phyloP scores from a whole-genome alignment of 257 asterid genomes.

The Fraxinus anomala region DNA sequence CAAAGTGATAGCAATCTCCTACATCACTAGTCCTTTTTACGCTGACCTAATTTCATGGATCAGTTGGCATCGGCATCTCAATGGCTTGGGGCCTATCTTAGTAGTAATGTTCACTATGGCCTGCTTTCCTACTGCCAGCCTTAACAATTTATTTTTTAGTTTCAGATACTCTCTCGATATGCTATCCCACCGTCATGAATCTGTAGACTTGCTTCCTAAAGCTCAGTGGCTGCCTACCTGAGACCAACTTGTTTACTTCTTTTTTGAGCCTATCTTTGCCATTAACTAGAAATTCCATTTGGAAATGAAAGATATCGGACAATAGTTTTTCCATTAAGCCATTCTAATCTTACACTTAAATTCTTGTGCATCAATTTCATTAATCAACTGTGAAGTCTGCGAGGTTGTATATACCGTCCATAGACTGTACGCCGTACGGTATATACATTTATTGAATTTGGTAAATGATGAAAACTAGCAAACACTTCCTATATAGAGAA shows the following conservation, averaged over 20 bases:
- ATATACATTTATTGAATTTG: neutral
- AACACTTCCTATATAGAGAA: conserved; percentile 34
- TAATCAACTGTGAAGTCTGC: neutral
- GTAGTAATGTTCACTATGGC: neutral
- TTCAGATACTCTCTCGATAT: neutral
- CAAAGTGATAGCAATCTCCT: too few species aligned
- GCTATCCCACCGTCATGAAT: neutral
- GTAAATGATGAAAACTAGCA: neutral
- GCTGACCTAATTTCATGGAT: too few species aligned
- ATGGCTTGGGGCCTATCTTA: too few species aligned
- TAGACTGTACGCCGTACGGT: neutral
- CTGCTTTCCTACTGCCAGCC: neutral
- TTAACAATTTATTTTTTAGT: neutral
- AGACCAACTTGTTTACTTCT: neutral
- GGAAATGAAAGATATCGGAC: neutral
- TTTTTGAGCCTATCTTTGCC: neutral
- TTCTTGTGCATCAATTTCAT: neutral
- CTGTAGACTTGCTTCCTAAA: neutral
- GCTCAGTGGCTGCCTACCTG: neutral
- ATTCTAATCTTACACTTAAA: neutral
- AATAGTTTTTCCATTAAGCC: neutral
- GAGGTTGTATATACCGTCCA: neutral
- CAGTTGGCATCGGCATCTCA: neutral
- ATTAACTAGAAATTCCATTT: neutral
- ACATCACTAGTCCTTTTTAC: too few species aligned